phyloP scores from a whole-genome alignment of 2,329 filamentous ascomycete genomes.

The Xylariaceae sp. region DNA sequence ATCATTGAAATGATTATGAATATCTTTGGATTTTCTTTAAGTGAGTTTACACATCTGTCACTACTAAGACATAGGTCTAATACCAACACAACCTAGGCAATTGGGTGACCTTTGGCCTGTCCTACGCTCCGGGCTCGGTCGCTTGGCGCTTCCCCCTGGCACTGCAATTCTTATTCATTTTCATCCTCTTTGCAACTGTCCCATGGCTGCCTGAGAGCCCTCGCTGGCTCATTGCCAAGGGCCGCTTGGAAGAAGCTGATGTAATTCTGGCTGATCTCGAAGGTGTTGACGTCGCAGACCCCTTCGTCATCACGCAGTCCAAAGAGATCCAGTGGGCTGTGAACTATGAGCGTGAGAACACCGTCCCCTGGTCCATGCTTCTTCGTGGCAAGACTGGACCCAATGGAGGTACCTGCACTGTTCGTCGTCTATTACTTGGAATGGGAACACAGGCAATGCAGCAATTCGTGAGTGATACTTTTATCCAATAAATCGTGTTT shows the following conservation, averaged over 20 bases:
- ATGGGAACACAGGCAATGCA: conserved; percentile 36
- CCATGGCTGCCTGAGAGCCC: conserved; percentile 39
- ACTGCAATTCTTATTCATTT: conserved; percentile 45
- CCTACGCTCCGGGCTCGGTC: conserved; percentile 37
- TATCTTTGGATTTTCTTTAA: conserved; percentile 39
- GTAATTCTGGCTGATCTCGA: conserved; percentile 37
- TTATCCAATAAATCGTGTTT: too few relatives aligned
- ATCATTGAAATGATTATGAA: conserved; percentile 40
- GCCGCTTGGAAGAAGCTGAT: conserved; percentile 35
- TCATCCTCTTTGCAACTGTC: conserved; percentile 34
- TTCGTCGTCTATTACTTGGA: conserved; percentile 35
- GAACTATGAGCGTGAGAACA: conserved; percentile 36
- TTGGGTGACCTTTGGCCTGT: conserved; percentile 41
- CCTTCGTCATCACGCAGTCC: conserved; percentile 31
- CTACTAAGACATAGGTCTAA: too few relatives aligned
- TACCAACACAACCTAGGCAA: too few relatives aligned
- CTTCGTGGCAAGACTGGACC: conserved; percentile 31
- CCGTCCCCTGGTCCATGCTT: conserved; percentile 35
- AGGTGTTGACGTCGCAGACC: conserved; percentile 34
- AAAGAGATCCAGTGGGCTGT: conserved; percentile 38
- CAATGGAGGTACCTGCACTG: conserved; percentile 34
- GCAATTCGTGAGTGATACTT: too few relatives aligned
- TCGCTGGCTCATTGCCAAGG: conserved; percentile 40
- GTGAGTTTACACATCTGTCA: too few relatives aligned
- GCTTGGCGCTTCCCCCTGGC: conserved; percentile 49